These are phyloP conservation scores for Beauveria pseudobassiana DNA, from an alignment of 2,329 filamentous ascomycete genomes.

Conservation along the genomic window DNA sequence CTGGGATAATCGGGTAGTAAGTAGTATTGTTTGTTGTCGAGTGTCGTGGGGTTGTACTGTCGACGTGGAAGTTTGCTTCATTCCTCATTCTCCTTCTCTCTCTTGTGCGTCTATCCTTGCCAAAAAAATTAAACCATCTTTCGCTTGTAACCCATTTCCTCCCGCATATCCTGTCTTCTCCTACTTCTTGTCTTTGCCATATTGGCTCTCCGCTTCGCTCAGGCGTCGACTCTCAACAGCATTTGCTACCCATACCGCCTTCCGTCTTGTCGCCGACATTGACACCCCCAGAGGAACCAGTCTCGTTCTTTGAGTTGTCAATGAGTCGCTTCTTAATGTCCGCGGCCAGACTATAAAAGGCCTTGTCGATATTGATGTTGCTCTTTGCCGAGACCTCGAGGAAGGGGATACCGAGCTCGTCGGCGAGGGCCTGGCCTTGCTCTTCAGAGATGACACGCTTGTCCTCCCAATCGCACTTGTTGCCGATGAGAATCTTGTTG, in stretches of 20 bases:
- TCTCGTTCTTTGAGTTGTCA: slow-evolving; percentile 77
- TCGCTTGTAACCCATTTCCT: background rate
- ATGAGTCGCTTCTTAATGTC: slow-evolving; percentile 99
- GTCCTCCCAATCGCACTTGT: slow-evolving; percentile 99
- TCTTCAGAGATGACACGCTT: slow-evolving; percentile 92
- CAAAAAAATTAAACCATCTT: slow-evolving; percentile 12
- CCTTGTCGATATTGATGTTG: slow-evolving; percentile 99
- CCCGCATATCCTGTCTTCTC: background rate
- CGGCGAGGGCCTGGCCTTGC: slow-evolving; percentile 84
- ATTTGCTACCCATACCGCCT: slow-evolving; percentile 56
- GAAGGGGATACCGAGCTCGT: slow-evolving; percentile 96
- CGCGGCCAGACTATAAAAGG: slow-evolving; percentile 88
- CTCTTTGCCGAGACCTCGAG: slow-evolving; percentile 97
- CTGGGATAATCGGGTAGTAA: background rate
- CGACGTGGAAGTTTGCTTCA: background rate
- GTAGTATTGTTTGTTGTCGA: slow-evolving; percentile 4
- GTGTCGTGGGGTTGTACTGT: background rate
- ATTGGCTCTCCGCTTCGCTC: background rate
- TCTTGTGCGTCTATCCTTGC: slow-evolving; percentile 1
- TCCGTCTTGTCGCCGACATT: slow-evolving; percentile 60
- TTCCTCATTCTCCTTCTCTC: slow-evolving; percentile 7
- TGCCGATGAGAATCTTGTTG: slow-evolving; percentile 99
- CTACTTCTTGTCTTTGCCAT: background rate
- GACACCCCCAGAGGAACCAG: slow-evolving; percentile 50
- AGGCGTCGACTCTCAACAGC: slow-evolving; percentile 53